Percentiles rank a stretch among this genome's conserved stretches.
These are phyloP conservation scores for Dictyostelium firmibasis DNA, from an alignment of 78 protist species.

Conservation along the genomic window DNA sequence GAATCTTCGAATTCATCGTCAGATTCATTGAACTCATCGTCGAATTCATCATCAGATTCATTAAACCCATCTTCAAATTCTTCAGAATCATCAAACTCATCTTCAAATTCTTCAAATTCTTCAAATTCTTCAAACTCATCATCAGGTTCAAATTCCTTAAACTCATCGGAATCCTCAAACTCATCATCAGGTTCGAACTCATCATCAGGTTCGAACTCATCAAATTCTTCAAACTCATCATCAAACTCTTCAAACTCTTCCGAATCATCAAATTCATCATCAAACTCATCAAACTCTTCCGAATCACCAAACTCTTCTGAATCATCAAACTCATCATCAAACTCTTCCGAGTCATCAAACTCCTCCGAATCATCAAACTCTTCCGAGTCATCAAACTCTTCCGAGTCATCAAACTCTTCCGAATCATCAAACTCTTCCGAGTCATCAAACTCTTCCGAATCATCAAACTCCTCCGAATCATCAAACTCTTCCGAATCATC, in stretches of 20 bases:
- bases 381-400: not conserved
- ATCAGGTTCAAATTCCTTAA: not conserved
- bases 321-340: not conserved
- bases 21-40: no score
- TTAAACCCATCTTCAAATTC: not conserved
- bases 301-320: no score
- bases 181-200: no score
- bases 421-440: no score
- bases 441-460: no score
- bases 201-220: not conserved
- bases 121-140: no score
- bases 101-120: not conserved
- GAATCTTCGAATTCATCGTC: not conserved
- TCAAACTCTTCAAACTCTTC: not conserved
- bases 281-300: not conserved
- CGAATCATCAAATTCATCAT: no score
- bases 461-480: no score
- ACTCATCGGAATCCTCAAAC: no score
- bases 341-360: not conserved
- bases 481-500: no score
- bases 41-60: no score
- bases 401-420: not conserved
- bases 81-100: not conserved
- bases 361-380: not conserved
- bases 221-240: not conserved